Base-by-base conservation (phyloP, 192 early-diverging fungal genomes). In the Coemansia sp. region DNA sequence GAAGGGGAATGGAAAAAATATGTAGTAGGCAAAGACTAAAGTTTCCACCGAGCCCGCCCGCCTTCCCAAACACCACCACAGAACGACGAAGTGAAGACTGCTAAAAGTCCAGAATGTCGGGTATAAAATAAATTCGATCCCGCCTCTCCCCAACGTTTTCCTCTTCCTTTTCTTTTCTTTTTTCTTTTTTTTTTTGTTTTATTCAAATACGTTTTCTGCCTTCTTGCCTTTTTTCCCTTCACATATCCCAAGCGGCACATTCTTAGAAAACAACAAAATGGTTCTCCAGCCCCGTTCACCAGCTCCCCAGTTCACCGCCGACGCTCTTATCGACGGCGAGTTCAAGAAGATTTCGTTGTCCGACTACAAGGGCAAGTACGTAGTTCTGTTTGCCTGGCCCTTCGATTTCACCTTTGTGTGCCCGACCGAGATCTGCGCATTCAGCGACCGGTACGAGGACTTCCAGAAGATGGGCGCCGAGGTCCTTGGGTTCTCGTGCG, bases 351-450 rank as follows among this genome's bases (percentile, higher is more conserved):
- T 93, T 40, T 85, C 85, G 18, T 82, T 93, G 54, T 83, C 78
- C 22, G 84, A 89, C 76, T 89, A 85, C 85, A 87, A 87, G 85
- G 87, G 88, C 74, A 85, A 88, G 74, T 89, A 85, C 77, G 79
- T 94, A 19, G 88, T 93, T 21, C 85, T 95, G 43, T 91, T 93
- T 80, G 92, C 93, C 79, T 97, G 95, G 86, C 95, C 95, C 59
- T 87, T 94, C 63, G 95, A 95, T 82, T 97, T 91, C 78, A 92
- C 90, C 64, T 92, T 92, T 63, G 90, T 92, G 57, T 97, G 95
- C 86, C 95, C 95, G 39, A 96, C 95, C 67, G 94, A 97, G 82
- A 93, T 97, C 84, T 88, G 93, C 62, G 92, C 92, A 39, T 94
- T 94, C 87, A 88, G 87, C 67, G 94, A 98, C 79, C 87, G 88